Base-by-base conservation (phyloP, 2,329 filamentous ascomycete genomes). In the Aspergillus felis region DNA sequence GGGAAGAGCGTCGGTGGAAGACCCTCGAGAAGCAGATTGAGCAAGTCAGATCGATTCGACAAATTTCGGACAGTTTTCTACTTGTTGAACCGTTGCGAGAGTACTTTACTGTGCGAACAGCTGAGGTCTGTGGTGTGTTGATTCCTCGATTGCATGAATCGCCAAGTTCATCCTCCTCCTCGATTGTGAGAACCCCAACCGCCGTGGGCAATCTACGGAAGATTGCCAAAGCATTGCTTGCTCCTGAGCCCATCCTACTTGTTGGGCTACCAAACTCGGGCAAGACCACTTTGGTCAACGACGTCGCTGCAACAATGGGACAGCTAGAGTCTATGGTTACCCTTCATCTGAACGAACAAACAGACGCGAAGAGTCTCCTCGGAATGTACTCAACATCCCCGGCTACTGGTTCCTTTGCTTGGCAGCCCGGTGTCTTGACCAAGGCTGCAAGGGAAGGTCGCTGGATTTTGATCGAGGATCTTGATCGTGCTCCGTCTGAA, bases 381-480 rank as follows among this genome's bases (percentile, higher is more conserved):
- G 94, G 94, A 3, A 86, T 97, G 71, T 97, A 99, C 75, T 90
- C 93, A 1, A 94, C 92, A 24, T 92, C 92, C 57, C 85, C 89
- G 17, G 89, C 88, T 59, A 92, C 92, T 1, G 92, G 92, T 1
- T 92, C 90, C 9, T 99, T 99, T 71, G 84, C 85, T 52, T 99
- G 94, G 94, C 86, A 90, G 58, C 86, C 94, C 3, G 94, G 94
- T 75, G 90, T 97, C 22, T 79, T 99, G 65, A 97, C 94, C 0
- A 96, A 91, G 29, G 95, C 95, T 38, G 92, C 97, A 2, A 88
- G 84, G 68, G 93, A 99, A 78, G 95, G 94, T 17, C 84, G 93
- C 68, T 99, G 94, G 95, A 90, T 99, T 6, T 81, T 99, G 63
- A 95, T 99, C 58, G 95, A 99, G 74, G 95, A 99, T 73, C 82